phyloP scores from a whole-genome alignment of 306 rosid species.

The Gillenia trifoliata region DNA sequence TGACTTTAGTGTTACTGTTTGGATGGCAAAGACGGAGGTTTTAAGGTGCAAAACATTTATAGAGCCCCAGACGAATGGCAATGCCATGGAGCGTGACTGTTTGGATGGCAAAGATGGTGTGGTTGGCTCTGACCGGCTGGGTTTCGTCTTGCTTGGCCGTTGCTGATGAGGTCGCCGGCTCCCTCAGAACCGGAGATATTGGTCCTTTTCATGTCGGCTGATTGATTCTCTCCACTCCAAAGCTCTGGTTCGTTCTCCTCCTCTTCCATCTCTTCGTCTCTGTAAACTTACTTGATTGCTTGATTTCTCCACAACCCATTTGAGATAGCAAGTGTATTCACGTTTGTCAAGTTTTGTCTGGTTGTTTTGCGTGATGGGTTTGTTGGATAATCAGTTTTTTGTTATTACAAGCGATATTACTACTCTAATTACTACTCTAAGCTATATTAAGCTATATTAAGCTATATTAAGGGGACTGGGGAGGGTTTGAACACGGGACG shows the following conservation, averaged over 20 bases:
- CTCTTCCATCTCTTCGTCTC: not conserved
- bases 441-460: not conserved
- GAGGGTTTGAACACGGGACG: not conserved
- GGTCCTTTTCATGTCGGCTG: conserved; percentile 81
- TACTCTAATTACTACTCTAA: not conserved
- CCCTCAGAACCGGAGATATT: conserved; percentile 85
- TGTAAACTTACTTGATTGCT: not conserved
- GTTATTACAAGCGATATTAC: not conserved
- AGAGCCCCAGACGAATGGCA: conserved; percentile 39
- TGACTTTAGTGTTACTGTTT: too few relatives aligned
- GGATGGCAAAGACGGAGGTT: too few relatives aligned
- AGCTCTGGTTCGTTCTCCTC: conserved; percentile 25
- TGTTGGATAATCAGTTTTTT: not conserved
- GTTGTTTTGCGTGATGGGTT: not conserved
- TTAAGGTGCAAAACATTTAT: conserved; percentile 13
- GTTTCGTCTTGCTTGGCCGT: conserved; percentile 71
- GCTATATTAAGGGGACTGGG: not conserved
- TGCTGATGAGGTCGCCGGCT: conserved; percentile 79
- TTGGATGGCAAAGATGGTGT: conserved; percentile 69
- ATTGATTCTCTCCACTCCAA: conserved; percentile 20
- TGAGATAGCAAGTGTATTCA: not conserved
- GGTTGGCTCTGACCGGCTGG: conserved; percentile 77
- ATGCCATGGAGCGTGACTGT: conserved; percentile 57
- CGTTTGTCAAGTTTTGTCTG: not conserved
- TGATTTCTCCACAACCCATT: not conserved